Evolutionary conservation across 129 eudicot species (phyloP), one percentile per base, ranked within the genome.

Genomic region (Apium graveolens): DNA sequence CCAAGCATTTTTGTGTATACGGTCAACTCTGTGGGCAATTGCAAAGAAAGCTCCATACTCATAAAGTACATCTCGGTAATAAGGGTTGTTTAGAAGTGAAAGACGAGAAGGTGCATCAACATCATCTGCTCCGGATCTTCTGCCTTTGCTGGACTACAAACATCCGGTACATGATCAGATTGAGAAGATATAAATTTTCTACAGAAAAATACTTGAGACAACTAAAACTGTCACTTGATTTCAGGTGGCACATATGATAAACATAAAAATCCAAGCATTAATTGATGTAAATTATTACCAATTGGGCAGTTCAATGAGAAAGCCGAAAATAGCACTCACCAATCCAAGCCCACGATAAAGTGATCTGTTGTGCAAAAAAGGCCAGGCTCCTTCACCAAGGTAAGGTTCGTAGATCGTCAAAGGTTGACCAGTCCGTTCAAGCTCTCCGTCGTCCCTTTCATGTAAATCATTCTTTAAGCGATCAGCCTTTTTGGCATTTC

Each of bases 391-490:
- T 83, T 87, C 96, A 53, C 99, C 99, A 81, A 83, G 85, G 85
- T 90, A 96, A 81, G 99, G 99, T 84, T 96, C 99, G 73, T 96
- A 88, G 42, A 94, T 90, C 82, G 90, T 83, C 71, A 95, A 81
- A 24, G 96, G 94, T 85, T 95, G 99, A 43, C 97, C 97, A 4
- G 97, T 90, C 75, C 99, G 90, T 82, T 91, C 97, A 74, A 95
- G 93, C 87, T 95, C 98, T 8, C 97, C 97, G 68, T 95, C 98
- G 76, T 91, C 98, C 78, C 96, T 91, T 84, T 95, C 99, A 80
- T 88, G 98, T 88, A 95, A 86, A 75, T 91, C 94, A 74, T 91
- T 89, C 80, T 79, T 89, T 37, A 80, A 49, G 75, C 93, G 86
- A 42, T 88, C 98, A n/a, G 91, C 98, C 82, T 86, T 87, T 82